A percentile compares a stretch with the other conserved stretches of the same genome.
These are phyloP conservation scores for Solanum appendiculatum DNA, from an alignment of 257 asterid genomes.

Conservation along the genomic window DNA sequence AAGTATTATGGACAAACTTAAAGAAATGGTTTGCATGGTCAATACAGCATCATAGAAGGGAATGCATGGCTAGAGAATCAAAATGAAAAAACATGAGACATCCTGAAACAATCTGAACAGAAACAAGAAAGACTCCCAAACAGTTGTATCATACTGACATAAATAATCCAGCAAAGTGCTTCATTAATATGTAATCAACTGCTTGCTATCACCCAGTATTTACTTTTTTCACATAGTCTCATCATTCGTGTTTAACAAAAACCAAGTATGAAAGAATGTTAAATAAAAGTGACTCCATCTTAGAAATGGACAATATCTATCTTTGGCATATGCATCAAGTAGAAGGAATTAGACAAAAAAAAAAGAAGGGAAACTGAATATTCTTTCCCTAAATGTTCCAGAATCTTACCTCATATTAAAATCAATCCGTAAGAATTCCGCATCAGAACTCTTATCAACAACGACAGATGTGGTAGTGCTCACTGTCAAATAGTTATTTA, in stretches of 20 bases:
- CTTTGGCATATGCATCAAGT: neutral
- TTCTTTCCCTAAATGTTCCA: neutral
- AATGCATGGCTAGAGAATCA: neutral
- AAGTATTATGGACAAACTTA: neutral
- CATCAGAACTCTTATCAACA: slow-evolving; percentile 88
- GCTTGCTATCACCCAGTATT: neutral
- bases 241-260: neutral
- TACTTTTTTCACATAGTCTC: neutral
- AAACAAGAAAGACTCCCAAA: neutral
- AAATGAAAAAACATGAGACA: neutral
- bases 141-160: neutral
- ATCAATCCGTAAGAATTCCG: slow-evolving; percentile 73
- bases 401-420: slow-evolving; percentile 72
- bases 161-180: neutral
- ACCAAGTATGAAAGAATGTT: neutral
- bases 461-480: slow-evolving; percentile 69
- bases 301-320: neutral
- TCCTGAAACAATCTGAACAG: neutral
- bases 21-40: neutral
- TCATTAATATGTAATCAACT: neutral
- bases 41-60: neutral
- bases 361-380: neutral
- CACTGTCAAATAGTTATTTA: slow-evolving; percentile 54
- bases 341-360: neutral
- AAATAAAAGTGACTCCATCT: neutral